Base-by-base conservation (phyloP, 345 rosid species). In the Cochlearia excelsa region DNA sequence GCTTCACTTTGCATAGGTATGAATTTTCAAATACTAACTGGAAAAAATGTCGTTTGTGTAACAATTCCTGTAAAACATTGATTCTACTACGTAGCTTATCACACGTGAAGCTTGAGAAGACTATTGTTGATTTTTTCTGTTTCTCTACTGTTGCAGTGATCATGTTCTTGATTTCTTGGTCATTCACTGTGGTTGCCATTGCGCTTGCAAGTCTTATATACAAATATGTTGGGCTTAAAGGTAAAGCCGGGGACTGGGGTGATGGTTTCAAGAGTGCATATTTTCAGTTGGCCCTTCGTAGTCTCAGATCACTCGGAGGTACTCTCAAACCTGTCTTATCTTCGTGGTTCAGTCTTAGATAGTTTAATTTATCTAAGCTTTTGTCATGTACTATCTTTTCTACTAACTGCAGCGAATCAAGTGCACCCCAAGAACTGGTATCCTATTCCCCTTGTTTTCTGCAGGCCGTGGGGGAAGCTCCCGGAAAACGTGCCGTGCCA, bases 171-270 rank as follows among this genome's bases (percentile, higher is more conserved):
- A 94, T 94, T 69, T 94, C 99, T 30, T 94, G 99, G 99, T 76
- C 86, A 56, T 94, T 94, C 74, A 90, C 99, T 45, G 80, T 94
- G 59, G 75, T 94, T 65, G 77, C 99, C 61, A 85, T 94, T 71
- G 96, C 93, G 31, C 96, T 94, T 55, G 97, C 96, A 72, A 87
- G 90, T 75, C 97, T 94, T 67, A 90, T 94, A 72, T 94, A 90
- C 79, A 87, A 94, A 70, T 94, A 94, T 44, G 99, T 94, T 66
- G 81, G 97, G 79, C 51, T 94, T 47, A 90, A 85, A 79, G 99
- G 99, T 66, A 94, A 94, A 77, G 99, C 96, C 41, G 99, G 97
- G 66, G 97, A 94, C 77, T 94, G 99, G 99, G 99, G 97, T 9
- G 99, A 94, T 61, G 99, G 99, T 74, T 85, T 94, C 80, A 94